phyloP scores from a whole-genome alignment of 108 stramenopile genomes.

The Pseudonitzschia multiseries region DNA sequence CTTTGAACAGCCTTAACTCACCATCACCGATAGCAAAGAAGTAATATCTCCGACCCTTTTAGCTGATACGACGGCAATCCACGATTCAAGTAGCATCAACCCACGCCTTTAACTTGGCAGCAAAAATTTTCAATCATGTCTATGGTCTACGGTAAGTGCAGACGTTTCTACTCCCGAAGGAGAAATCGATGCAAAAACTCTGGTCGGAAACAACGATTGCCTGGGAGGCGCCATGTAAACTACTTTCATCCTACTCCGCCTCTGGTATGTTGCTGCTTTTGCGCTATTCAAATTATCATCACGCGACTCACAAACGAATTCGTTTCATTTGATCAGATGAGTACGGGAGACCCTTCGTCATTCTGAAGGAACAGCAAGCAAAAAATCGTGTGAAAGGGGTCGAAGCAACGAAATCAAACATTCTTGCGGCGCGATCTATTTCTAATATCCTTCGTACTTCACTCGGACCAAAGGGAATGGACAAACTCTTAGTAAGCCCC shows the following conservation, averaged over 20 bases:
- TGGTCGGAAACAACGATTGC: neutral
- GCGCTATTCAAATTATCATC: neutral
- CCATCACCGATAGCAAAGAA: no score
- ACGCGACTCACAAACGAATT: neutral
- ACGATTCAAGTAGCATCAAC: neutral
- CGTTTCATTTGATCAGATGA: slow-evolving; percentile 69
- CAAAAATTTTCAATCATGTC: slow-evolving; percentile 16
- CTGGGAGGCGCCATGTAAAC: neutral
- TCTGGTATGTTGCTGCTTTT: neutral
- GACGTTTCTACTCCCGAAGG: neutral
- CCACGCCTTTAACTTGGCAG: neutral
- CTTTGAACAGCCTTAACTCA: no score
- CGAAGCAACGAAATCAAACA: slow-evolving; percentile 97
- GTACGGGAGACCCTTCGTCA: slow-evolving; percentile 99
- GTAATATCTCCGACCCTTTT: no score
- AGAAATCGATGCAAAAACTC: neutral
- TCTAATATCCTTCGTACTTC: slow-evolving; percentile 93
- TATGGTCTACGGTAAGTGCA: slow-evolving; percentile 41
- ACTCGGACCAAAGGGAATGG: slow-evolving; percentile 98
- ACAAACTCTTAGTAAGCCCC: slow-evolving; percentile 97
- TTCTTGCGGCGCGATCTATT: slow-evolving; percentile 95
- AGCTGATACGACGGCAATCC: no score
- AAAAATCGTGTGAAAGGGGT: slow-evolving; percentile 95
- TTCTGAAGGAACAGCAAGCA: slow-evolving; percentile 98
- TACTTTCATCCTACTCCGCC: neutral